phyloP scores from a whole-genome alignment of 106 monocot species.

The Allium fistulosum region DNA sequence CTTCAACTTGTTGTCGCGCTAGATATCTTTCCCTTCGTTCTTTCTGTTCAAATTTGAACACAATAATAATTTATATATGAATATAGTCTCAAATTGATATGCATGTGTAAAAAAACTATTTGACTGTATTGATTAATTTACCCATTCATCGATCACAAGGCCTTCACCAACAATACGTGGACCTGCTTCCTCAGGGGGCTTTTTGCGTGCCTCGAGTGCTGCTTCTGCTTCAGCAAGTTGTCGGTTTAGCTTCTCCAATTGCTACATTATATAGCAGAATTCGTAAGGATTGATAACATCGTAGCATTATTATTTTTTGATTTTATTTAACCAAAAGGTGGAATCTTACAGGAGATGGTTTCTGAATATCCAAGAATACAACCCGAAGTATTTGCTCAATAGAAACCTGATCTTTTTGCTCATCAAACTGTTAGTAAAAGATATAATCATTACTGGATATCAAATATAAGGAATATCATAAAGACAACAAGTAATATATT shows the following conservation, averaged over 20 bases:
- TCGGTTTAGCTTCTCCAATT: constrained; percentile 70
- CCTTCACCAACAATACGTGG: constrained; percentile 68
- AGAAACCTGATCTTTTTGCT: constrained; percentile 64
- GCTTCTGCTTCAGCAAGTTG: constrained; percentile 75
- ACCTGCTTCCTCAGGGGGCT: constrained; percentile 59
- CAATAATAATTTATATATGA: background rate
- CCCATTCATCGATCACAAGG: constrained; percentile 87
- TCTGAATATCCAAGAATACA: constrained; percentile 49
- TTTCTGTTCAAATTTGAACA: constrained; percentile 13
- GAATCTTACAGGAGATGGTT: constrained; percentile 37
- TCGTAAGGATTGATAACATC: background rate
- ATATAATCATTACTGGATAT: background rate
- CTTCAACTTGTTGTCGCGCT: constrained; percentile 44
- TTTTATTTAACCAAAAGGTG: background rate
- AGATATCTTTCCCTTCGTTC: constrained; percentile 56
- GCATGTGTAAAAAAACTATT: background rate
- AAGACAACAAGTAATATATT: background rate
- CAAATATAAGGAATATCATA: background rate
- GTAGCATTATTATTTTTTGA: background rate
- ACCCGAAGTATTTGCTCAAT: constrained; percentile 69
- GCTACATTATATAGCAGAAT: constrained; percentile 21
- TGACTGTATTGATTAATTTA: constrained; percentile 10
- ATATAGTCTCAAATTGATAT: background rate
- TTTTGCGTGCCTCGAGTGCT: constrained; percentile 66
- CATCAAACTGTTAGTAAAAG: constrained; percentile 50